These are phyloP conservation scores for Vaccinium macrocarpon DNA, from an alignment of 148 eudicot species.

Conservation along the genomic window DNA sequence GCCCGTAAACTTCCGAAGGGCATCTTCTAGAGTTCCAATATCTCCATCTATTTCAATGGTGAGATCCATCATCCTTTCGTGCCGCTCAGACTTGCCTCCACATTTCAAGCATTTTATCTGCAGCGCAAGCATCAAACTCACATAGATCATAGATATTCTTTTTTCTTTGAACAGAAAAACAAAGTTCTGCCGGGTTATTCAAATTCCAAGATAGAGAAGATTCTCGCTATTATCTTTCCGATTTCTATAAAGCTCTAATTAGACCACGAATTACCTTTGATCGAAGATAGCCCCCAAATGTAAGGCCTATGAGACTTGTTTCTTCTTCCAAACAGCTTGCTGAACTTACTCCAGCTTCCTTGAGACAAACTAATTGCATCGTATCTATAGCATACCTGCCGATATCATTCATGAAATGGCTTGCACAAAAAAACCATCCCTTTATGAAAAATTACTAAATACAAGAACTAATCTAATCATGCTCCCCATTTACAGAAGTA, in stretches of 20 bases:
- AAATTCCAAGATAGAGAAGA: neutral
- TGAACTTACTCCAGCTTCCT: slow-evolving; percentile 44
- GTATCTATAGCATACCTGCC: slow-evolving; percentile 70
- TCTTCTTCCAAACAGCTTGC: slow-evolving; percentile 60
- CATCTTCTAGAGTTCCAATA: slow-evolving; percentile 70
- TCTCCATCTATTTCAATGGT: slow-evolving; percentile 79
- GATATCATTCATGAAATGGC: slow-evolving; percentile 17
- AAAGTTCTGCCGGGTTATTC: neutral
- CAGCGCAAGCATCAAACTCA: neutral
- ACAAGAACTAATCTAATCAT: neutral
- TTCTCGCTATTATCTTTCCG: neutral
- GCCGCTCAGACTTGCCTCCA: slow-evolving; percentile 55
- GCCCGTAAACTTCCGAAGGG: slow-evolving; percentile 52
- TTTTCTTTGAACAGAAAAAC: neutral
- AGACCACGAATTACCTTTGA: slow-evolving; percentile 53
- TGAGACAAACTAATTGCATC: slow-evolving; percentile 70
- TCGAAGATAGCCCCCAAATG: slow-evolving; percentile 85
- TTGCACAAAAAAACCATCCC: neutral
- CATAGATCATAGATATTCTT: neutral
- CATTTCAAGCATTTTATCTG: slow-evolving; percentile 80
- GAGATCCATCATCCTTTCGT: slow-evolving; percentile 82
- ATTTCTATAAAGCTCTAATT: neutral
- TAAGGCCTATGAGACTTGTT: slow-evolving; percentile 72
- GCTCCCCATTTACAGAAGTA: neutral
- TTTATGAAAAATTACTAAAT: slow-evolving; percentile 4